These are phyloP conservation scores for Herpetomonas samuelpessoai DNA, from an alignment of 208 protist species.

Conservation along the genomic window DNA sequence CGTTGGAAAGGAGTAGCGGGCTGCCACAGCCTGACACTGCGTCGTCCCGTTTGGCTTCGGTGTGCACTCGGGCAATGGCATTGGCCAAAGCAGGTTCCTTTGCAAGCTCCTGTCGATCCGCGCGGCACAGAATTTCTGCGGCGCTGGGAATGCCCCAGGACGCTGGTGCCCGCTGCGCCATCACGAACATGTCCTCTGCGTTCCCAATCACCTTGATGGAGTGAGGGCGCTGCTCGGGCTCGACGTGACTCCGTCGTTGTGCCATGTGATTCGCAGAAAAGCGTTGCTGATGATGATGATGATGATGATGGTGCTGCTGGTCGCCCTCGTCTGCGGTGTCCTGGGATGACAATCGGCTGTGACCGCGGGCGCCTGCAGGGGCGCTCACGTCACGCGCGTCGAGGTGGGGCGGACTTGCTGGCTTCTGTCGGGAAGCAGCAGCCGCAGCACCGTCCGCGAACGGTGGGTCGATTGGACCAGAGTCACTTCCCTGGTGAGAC, in stretches of 20 bases:
- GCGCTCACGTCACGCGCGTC: too few relatives aligned
- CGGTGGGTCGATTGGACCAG: too few relatives aligned
- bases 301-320: background rate
- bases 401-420: too few relatives aligned
- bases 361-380: too few relatives aligned
- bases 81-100: background rate
- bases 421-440: too few relatives aligned
- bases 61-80: background rate
- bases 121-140: background rate
- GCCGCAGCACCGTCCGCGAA: background rate
- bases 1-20: background rate
- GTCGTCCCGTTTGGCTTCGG: background rate
- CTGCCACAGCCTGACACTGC: too few relatives aligned
- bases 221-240: conserved; percentile 1
- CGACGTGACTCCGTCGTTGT: background rate
- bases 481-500: too few relatives aligned
- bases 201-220: conserved; percentile 10
- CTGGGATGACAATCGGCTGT: too few relatives aligned
- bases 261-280: background rate
- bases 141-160: background rate
- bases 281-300: background rate
- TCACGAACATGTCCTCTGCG: conserved; percentile 2
- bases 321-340: background rate
- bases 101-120: background rate
- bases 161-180: conserved; percentile 8